A percentile compares a stretch with the other conserved stretches of the same genome.
phyloP scores from a whole-genome alignment of 495 filamentous ascomycete genomes.

The Aspergillus biplanus region DNA sequence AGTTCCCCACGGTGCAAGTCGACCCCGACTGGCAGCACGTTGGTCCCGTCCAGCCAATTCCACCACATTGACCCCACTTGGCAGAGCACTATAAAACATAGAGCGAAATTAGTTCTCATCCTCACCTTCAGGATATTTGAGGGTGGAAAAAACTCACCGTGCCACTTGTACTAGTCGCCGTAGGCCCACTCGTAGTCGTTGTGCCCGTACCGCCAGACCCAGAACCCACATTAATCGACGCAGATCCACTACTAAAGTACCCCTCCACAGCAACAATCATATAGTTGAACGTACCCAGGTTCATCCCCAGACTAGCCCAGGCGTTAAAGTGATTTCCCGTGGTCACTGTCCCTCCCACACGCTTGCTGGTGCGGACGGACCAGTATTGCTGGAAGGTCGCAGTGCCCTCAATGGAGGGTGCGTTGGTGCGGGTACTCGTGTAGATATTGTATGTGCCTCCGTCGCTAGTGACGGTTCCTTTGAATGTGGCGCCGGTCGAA shows the following conservation, averaged over 20 bases:
- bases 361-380: slow-evolving; percentile 58
- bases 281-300: background rate
- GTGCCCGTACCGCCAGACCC: background rate
- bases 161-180: background rate
- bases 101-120: background rate
- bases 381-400: slow-evolving; percentile 65
- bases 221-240: background rate
- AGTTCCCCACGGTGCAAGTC: background rate
- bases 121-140: background rate
- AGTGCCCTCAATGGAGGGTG: slow-evolving; percentile 61
- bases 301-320: slow-evolving; percentile 44
- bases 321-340: slow-evolving; percentile 64
- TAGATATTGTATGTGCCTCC: slow-evolving; percentile 68
- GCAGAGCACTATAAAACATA: background rate
- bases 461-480: slow-evolving; percentile 60
- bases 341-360: slow-evolving; percentile 57
- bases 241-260: background rate
- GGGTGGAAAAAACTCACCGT: background rate
- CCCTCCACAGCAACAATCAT: slow-evolving; percentile 1
- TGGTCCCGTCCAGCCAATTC: background rate
- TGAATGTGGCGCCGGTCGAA: slow-evolving; percentile 42
- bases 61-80: slow-evolving; percentile 2
- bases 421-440: slow-evolving; percentile 59
- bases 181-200: background rate
- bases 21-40: background rate